These are phyloP conservation scores for Pseudocercospora fijiensis DNA, from an alignment of 2,329 filamentous ascomycete genomes.

Conservation along the genomic window DNA sequence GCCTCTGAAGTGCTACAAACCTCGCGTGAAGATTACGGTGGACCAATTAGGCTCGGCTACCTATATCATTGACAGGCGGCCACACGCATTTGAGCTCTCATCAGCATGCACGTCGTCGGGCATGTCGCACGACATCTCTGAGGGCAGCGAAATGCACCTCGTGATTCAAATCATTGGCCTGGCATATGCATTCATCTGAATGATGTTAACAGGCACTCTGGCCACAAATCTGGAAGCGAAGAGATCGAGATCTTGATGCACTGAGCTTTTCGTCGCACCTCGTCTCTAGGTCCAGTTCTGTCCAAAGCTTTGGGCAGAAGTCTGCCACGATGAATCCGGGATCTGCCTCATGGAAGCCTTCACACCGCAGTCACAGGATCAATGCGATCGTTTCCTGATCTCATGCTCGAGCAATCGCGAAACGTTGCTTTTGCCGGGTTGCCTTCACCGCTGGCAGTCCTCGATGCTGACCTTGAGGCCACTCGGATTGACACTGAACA, in stretches of 20 bases:
- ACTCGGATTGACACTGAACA: not conserved
- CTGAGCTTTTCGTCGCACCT: not conserved
- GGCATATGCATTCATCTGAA: not conserved
- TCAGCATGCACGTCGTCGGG: not conserved
- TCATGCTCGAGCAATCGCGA: not conserved
- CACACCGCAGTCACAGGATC: not conserved
- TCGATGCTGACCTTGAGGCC: not conserved
- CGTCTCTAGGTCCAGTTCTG: not conserved
- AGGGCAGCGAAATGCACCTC: not conserved
- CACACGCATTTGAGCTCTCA: not conserved
- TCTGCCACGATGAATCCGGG: not conserved
- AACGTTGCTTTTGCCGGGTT: not conserved
- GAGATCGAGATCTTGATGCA: not conserved
- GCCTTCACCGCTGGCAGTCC: not conserved
- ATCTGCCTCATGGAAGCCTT: not conserved
- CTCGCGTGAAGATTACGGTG: not conserved
- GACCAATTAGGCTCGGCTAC: not conserved
- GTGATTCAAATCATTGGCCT: not conserved
- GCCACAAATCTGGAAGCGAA: not conserved
- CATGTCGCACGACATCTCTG: not conserved
- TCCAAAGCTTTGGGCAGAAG: not conserved
- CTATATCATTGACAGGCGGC: not conserved
- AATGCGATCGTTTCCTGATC: not conserved
- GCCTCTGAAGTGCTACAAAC: not conserved
- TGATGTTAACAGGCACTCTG: not conserved